A percentile compares a stretch with the other conserved stretches of the same genome.
These are phyloP conservation scores for Dicorynia guianensis DNA, from an alignment of 306 rosid species.

Conservation along the genomic window DNA sequence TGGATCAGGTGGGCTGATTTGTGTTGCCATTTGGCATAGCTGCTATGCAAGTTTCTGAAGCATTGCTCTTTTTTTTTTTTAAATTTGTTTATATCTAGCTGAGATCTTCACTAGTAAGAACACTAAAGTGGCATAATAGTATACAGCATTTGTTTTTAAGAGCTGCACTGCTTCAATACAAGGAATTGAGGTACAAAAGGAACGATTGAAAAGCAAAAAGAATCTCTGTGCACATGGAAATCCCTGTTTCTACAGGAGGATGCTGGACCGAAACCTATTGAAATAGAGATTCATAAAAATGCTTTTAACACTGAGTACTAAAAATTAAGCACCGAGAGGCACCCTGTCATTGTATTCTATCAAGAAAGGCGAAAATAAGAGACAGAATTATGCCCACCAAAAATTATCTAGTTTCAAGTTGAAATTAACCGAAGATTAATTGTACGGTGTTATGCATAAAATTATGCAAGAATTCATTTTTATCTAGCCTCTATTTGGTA, in stretches of 20 bases:
- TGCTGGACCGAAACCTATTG: neutral
- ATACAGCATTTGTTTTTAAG: neutral
- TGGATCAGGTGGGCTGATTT: slow-evolving; percentile 77
- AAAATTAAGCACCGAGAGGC: slow-evolving; percentile 9
- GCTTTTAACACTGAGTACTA: slow-evolving; percentile 18
- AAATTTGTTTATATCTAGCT: slow-evolving; percentile 9
- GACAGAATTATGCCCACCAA: neutral
- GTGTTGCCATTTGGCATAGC: slow-evolving; percentile 18
- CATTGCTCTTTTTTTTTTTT: neutral
- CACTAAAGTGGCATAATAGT: neutral
- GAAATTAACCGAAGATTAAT: neutral
- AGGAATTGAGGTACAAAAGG: slow-evolving; percentile 14
- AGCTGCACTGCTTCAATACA: slow-evolving; percentile 14
- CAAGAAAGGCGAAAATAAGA: slow-evolving; percentile 17
- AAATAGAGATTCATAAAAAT: neutral
- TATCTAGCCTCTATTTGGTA: slow-evolving; percentile 27
- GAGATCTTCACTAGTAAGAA: neutral
- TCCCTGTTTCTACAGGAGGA: neutral
- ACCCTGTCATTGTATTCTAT: neutral
- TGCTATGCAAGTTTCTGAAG: slow-evolving; percentile 16
- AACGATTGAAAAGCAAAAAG: neutral
- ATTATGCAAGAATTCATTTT: slow-evolving; percentile 19
- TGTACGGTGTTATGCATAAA: slow-evolving; percentile 13
- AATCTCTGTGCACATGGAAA: slow-evolving; percentile 1
- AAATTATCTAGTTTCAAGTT: slow-evolving; percentile 20